Evolutionary conservation across 2,329 filamentous ascomycete species (phyloP).

Genomic region (Penicillium sp.): DNA sequence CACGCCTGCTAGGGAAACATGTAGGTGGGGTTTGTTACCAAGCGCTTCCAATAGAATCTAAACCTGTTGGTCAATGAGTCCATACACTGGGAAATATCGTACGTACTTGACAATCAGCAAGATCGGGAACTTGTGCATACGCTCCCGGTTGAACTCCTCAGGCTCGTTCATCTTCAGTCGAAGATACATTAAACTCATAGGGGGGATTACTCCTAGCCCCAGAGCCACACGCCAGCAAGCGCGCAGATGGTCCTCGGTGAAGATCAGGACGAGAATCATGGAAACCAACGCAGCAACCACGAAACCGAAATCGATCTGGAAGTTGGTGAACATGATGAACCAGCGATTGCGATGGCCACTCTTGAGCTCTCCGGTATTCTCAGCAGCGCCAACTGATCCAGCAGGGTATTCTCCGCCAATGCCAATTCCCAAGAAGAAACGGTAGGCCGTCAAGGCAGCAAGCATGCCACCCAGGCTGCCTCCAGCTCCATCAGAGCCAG

Average conservation of each 20-base stretch:
- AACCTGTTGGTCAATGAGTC: conserved; percentile 41
- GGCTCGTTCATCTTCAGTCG: conserved; percentile 74
- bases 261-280: conserved; percentile 60
- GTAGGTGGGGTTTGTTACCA: conserved; percentile 41
- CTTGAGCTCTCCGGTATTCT: conserved; percentile 80
- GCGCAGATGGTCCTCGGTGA: conserved; percentile 61
- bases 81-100: conserved; percentile 2
- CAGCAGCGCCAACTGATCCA: conserved; percentile 78
- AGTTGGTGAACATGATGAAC: conserved; percentile 89
- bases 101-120: conserved; percentile 49
- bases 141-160: conserved; percentile 69
- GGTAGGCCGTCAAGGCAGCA: conserved; percentile 74
- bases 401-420: conserved; percentile 61
- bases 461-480: conserved; percentile 70
- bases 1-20: not conserved
- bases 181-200: conserved; percentile 66
- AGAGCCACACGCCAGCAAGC: conserved; percentile 80
- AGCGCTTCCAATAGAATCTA: conserved; percentile 69
- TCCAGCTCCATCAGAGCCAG: conserved; percentile 71
- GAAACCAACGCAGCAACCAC: conserved; percentile 77
- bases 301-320: conserved; percentile 82
- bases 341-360: conserved; percentile 78
- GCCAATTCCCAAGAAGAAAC: conserved; percentile 78
- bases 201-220: conserved; percentile 75
- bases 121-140: conserved; percentile 61